Conservation (phyloP, 208 protist species). For the Trypanosoma congolense region DNA sequence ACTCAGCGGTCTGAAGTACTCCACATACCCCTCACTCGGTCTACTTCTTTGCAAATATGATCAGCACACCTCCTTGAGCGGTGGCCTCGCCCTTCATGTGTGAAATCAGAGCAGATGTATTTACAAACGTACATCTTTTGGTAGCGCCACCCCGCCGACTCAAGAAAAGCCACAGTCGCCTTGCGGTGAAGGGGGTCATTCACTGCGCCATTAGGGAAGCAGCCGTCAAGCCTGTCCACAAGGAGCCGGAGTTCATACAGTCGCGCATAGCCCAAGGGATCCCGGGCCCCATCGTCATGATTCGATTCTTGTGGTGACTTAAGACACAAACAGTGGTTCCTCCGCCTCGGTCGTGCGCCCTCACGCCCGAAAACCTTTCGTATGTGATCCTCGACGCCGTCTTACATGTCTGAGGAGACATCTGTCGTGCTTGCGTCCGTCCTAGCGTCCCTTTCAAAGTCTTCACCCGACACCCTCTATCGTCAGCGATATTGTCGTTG, state of each 20-base stretch:
- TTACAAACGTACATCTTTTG: constrained; percentile 66
- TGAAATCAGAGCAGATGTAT: constrained; percentile 20
- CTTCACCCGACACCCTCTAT: neutral
- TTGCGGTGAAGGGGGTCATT: constrained; percentile 30
- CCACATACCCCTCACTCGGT: neutral
- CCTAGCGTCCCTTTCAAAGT: neutral
- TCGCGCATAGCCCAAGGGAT: neutral
- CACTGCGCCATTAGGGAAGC: constrained; percentile 1
- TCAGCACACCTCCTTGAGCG: constrained; percentile 19
- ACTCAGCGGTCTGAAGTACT: neutral
- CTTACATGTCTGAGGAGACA: too few relatives aligned
- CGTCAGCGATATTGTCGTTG: neutral
- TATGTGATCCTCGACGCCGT: too few relatives aligned
- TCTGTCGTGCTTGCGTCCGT: neutral
- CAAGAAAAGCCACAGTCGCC: constrained; percentile 50
- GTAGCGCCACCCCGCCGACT: constrained; percentile 67
- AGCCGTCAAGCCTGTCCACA: too few relatives aligned
- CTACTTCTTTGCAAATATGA: constrained; percentile 10
- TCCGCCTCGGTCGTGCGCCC: too few relatives aligned
- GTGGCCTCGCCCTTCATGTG: neutral
- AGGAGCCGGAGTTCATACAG: neutral
- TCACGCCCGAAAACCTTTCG: too few relatives aligned
- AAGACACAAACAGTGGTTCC: too few relatives aligned
- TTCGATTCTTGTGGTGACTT: too few relatives aligned
- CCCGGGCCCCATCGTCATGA: too few relatives aligned